These are phyloP conservation scores for Russula griseocarnosa DNA, from an alignment of 768 basidiomycete genomes.

Conservation along the genomic window DNA sequence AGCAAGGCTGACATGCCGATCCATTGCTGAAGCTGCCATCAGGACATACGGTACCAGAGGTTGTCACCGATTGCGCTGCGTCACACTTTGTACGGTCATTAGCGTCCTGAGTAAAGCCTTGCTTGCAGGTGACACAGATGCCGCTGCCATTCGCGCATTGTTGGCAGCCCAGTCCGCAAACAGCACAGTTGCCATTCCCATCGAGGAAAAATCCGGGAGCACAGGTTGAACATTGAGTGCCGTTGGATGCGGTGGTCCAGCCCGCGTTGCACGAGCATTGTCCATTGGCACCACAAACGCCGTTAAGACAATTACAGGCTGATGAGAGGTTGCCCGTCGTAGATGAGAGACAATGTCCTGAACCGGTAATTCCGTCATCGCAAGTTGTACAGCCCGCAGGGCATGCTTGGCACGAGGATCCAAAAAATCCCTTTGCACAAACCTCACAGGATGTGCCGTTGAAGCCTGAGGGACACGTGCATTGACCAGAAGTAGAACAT, in stretches of 20 bases:
- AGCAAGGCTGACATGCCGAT: conserved; percentile 53
- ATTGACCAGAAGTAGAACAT: conserved; percentile 67
- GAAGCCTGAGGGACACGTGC: conserved; percentile 70
- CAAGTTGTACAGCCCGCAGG: conserved; percentile 65
- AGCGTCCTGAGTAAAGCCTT: conserved; percentile 63
- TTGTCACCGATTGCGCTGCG: conserved; percentile 47
- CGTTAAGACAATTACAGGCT: conserved; percentile 80
- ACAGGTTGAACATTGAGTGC: conserved; percentile 75
- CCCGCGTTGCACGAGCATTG: conserved; percentile 75
- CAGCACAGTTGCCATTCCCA: conserved; percentile 64
- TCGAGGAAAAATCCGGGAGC: conserved; percentile 69
- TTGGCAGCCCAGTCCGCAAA: conserved; percentile 70
- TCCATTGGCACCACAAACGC: conserved; percentile 62
- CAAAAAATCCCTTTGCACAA: conserved; percentile 73
- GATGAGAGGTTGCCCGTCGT: conserved; percentile 50
- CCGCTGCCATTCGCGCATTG: conserved; percentile 66
- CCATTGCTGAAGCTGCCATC: conserved; percentile 60
- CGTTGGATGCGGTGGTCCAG: conserved; percentile 66
- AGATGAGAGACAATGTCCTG: conserved; percentile 63
- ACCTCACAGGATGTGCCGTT: conserved; percentile 75
- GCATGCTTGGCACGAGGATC: conserved; percentile 65
- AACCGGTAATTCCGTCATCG: conserved; percentile 75
- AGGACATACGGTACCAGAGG: conserved; percentile 56
- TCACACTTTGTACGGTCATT: conserved; percentile 67
- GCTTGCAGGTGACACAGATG: conserved; percentile 65